Evolutionary conservation across 2,329 filamentous ascomycete species (phyloP), one percentile per base, ranked within the genome.

Genomic region (Xylariaceae sp.): DNA sequence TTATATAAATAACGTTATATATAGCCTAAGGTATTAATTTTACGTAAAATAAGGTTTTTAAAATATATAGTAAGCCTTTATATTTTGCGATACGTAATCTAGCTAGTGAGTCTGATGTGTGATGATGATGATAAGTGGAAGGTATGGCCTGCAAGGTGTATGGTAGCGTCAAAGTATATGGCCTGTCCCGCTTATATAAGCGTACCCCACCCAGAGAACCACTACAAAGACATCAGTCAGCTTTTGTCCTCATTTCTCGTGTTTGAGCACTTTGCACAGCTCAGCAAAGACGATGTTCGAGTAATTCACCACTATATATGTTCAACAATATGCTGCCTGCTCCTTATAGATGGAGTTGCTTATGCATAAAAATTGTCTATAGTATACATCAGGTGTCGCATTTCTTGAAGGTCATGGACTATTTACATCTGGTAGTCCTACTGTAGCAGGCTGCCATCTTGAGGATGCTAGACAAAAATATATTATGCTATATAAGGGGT

Each of bases 191-290:
- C n/a, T n/a, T n/a, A n/a, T n/a, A n/a, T n/a, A n/a, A n/a, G n/a
- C n/a, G n/a, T n/a, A n/a, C n/a, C n/a, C n/a, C n/a, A n/a, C n/a
- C n/a, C 55, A 67, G 51, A 54, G 61, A 5, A 65, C 60, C 6
- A 58, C 63, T 45, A 68, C 62, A 2, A 70, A 67, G 45, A 69
- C 68, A 42, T 70, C 67, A 67, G 48, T 68, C 44, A 67, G 68
- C 3, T 64, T 69, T 61, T 61, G 11, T 63, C 58, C 43, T 61
- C 62, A 55, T 61, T 58, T 58, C 56, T 27, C 19, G 25, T 4
- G 19, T 34, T 22, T 6, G 37, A 10, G 14, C 21, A n/a, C 16
- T 12, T n/a, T n/a, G n/a, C n/a, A n/a, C n/a, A n/a, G n/a, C n/a
- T n/a, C n/a, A n/a, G n/a, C n/a, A n/a, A n/a, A n/a, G n/a, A n/a